These are phyloP conservation scores for Phytophthora pluvialis DNA, from an alignment of 352 stramenopile genomes.

Conservation along the genomic window DNA sequence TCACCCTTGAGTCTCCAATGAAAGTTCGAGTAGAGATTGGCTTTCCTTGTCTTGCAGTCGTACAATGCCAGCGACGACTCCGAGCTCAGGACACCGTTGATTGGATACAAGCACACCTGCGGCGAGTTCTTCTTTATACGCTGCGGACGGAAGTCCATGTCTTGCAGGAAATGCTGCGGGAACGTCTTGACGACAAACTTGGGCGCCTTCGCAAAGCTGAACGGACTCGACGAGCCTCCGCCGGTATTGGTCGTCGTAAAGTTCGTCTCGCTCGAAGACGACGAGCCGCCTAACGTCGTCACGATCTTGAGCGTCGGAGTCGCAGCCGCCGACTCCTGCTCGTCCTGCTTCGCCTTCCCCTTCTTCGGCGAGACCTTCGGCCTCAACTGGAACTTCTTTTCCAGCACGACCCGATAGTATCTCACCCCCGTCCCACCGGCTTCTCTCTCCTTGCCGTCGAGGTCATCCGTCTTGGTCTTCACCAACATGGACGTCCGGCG, in stretches of 20 bases:
- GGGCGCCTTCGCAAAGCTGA: conserved; percentile 27
- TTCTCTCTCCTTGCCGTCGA: conserved; percentile 33
- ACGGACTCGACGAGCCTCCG: conserved; percentile 23
- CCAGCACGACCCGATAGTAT: conserved; percentile 86
- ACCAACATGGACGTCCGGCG: conserved; percentile 86
- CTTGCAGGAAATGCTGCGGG: conserved; percentile 85
- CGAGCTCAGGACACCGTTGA: conserved; percentile 73
- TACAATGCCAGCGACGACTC: conserved; percentile 81
- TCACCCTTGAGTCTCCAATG: conserved; percentile 76
- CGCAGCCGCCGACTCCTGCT: conserved; percentile 3
- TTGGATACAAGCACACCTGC: conserved; percentile 69
- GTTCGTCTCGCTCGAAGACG: conserved; percentile 40
- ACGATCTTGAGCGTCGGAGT: conserved; percentile 32
- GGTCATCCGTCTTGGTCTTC: conserved; percentile 57
- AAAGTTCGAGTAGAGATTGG: conserved; percentile 82
- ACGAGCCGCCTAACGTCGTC: conserved; percentile 23
- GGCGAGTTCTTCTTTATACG: conserved; percentile 83
- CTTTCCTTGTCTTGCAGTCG: conserved; percentile 54
- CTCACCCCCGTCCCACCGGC: conserved; percentile 35
- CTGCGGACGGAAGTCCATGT: conserved; percentile 84
- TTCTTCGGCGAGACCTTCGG: conserved; percentile 25
- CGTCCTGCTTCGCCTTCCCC: conserved; percentile 21
- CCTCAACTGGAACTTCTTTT: conserved; percentile 71
- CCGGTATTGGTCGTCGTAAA: conserved; percentile 37
- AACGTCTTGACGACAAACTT: conserved; percentile 85